phyloP scores from a whole-genome alignment of 108 stramenopile species.

The Nannochloropsis salina region DNA sequence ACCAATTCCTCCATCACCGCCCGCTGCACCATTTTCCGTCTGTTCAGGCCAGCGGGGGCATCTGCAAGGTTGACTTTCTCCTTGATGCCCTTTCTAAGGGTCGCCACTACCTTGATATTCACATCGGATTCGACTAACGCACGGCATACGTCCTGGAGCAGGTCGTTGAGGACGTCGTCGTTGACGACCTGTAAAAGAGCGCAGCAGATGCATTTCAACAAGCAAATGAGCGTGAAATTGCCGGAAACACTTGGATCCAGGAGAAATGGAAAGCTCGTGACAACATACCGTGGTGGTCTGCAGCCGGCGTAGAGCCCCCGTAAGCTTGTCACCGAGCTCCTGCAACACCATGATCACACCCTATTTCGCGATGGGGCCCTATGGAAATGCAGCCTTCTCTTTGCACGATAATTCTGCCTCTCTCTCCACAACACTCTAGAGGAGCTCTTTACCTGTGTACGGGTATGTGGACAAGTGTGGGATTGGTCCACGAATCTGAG shows the following conservation, averaged over 20 bases:
- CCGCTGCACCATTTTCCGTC: constrained; percentile 66
- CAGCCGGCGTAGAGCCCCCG: constrained; percentile 75
- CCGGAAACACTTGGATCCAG: constrained; percentile 57
- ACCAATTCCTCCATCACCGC: constrained; percentile 85
- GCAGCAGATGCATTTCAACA: not conserved
- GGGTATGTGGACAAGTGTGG: too few species aligned
- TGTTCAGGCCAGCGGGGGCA: constrained; percentile 40
- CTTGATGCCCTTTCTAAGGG: constrained; percentile 32
- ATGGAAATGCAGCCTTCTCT: too few species aligned
- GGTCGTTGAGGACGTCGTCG: constrained; percentile 1
- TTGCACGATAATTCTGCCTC: too few species aligned
- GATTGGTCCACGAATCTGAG: too few species aligned
- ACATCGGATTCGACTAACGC: constrained; percentile 93
- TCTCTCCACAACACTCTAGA: too few species aligned
- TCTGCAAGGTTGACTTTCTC: constrained; percentile 39
- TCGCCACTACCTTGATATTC: constrained; percentile 68
- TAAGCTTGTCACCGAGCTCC: constrained; percentile 86
- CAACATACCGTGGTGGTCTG: constrained; percentile 62
- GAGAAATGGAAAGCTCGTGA: constrained; percentile 54
- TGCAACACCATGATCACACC: constrained; percentile 74
- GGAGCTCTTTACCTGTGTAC: too few species aligned
- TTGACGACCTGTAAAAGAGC: not conserved
- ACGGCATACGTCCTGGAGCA: constrained; percentile 69
- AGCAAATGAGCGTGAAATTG: constrained; percentile 68
- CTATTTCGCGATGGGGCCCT: too few species aligned